Conservation (phyloP, 192 early-diverging fungal genomes). For the Podila minutissima region DNA sequence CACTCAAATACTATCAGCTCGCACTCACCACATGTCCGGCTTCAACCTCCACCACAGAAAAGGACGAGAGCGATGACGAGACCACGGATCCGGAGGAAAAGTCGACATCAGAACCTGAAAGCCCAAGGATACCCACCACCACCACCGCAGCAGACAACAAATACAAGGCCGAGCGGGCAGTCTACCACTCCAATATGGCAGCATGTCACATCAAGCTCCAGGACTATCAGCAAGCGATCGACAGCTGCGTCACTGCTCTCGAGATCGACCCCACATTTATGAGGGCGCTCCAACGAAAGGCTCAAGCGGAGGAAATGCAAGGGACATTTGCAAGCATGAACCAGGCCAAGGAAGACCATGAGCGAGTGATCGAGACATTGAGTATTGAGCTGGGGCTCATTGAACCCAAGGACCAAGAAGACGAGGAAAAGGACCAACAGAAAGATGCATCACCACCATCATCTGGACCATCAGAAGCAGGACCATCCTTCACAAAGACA, state of each 20-base stretch:
- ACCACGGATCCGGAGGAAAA: background rate
- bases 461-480: conserved; percentile 1
- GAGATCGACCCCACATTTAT: conserved; percentile 62
- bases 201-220: conserved; percentile 68
- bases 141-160: background rate
- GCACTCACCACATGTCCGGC: conserved; percentile 57
- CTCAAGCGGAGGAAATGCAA: conserved; percentile 67
- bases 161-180: conserved; percentile 53
- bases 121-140: background rate
- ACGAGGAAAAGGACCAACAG: conserved; percentile 1
- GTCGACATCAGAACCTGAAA: background rate
- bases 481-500: conserved; percentile 6
- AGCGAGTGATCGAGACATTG: conserved; percentile 54
- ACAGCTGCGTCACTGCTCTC: conserved; percentile 53
- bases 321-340: conserved; percentile 53
- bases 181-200: conserved; percentile 71
- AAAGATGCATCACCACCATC: background rate
- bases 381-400: conserved; percentile 41
- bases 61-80: conserved; percentile 23
- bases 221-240: conserved; percentile 23
- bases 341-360: conserved; percentile 52
- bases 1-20: conserved; percentile 54
- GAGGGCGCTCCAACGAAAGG: conserved; percentile 68
- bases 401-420: conserved; percentile 12
- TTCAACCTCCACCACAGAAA: background rate